Evolutionary conservation across 441 rosid species (phyloP).

Genomic region (Croton setiger): DNA sequence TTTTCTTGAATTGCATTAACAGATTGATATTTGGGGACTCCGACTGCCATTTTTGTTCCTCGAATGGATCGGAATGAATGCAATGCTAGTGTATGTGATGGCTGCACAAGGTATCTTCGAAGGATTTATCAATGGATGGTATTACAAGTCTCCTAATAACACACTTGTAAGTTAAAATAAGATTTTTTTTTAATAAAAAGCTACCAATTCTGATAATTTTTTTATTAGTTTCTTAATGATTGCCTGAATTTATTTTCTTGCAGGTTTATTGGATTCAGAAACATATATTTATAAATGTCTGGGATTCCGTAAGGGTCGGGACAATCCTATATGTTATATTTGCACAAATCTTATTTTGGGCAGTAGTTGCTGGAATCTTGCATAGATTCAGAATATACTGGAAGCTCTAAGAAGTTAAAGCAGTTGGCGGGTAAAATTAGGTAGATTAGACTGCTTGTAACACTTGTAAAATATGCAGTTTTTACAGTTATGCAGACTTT

Average conservation of each 20-base stretch:
- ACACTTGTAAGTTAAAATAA: slow-evolving; percentile 54
- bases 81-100: slow-evolving; percentile 66
- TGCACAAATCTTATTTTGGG: slow-evolving; percentile 58
- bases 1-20: slow-evolving; percentile 6
- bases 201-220: not conserved
- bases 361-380: slow-evolving; percentile 46
- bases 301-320: slow-evolving; percentile 52
- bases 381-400: slow-evolving; percentile 58
- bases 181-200: not conserved
- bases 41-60: slow-evolving; percentile 52
- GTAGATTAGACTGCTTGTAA: not conserved
- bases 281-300: slow-evolving; percentile 47
- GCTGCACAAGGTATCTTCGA: slow-evolving; percentile 73
- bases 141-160: slow-evolving; percentile 37
- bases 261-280: slow-evolving; percentile 46
- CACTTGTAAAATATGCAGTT: slow-evolving; percentile 5
- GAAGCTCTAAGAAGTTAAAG: slow-evolving; percentile 42
- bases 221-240: not conserved
- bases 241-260: not conserved
- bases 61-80: slow-evolving; percentile 79
- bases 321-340: slow-evolving; percentile 57
- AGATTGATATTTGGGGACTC: slow-evolving; percentile 60
- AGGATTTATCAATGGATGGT: slow-evolving; percentile 67
- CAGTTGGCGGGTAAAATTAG: no score
- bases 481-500: not conserved